Evolutionary conservation across 495 filamentous ascomycete genomes (phyloP), one percentile per base, ranked within the genome.

Genomic region (Aspergillus olivimuriae): DNA sequence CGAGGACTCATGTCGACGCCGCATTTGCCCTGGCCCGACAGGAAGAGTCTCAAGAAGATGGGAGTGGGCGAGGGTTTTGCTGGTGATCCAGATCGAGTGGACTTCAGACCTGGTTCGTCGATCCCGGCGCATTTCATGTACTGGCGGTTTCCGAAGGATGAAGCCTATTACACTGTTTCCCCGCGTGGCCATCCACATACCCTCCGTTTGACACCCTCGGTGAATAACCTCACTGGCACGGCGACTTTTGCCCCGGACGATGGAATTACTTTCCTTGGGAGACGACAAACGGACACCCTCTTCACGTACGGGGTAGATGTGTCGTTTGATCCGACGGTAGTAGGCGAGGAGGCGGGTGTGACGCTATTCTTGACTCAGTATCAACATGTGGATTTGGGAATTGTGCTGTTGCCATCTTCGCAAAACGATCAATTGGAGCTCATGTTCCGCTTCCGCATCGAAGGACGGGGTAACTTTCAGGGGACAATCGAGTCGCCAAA

Each of bases 261-360:
- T 12, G 38, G n/a, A 2, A 35, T 50, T 3, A 53, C 46, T 1
- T 21, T 49, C 4, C 4, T 53, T 9, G 11, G 18, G 7, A 46
- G 51, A 4, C 34, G 42, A 6, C 51, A 53, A 14, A 50, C 39
- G 4, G 43, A 53, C 33, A 50, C 51, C 4, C 26, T 50, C 20
- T 53, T 53, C 23, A 46, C 33, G 12, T 53, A 49, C 20, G 47
- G 43, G 16, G 46, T 50, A 8, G 51, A 53, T 18, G 10, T 53
- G 2, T 16, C 33, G 2, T 50, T 46, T 16, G 17, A 31, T 3
- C 51, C 46, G 3, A 39, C 6, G 2, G 31, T 14, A 4, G 24
- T 20, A 4, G 35, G 42, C 3, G 43, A 53, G 16, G 46, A 53
- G 30, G 51, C 41, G 3, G 51, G 51, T 0, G 31, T 53, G 17